Conservation (phyloP, 768 basidiomycete genomes). For the Pleurotus eryngii region DNA sequence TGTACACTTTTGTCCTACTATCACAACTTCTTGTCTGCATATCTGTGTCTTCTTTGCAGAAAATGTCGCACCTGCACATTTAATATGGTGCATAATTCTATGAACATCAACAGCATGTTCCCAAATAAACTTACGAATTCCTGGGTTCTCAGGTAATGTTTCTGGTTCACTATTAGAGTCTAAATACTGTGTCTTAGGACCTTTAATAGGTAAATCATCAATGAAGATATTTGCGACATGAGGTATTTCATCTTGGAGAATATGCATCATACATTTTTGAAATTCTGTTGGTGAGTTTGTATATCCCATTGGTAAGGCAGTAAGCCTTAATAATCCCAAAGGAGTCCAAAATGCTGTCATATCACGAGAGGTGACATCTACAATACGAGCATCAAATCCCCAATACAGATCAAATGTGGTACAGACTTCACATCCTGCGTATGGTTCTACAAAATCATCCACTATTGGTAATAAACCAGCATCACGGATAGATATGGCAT, state of each 20-base stretch:
- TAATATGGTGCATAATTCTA: conserved; percentile 26
- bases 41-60: conserved; percentile 29
- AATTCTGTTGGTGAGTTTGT: no score
- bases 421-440: no score
- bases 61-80: conserved; percentile 28
- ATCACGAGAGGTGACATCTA: background rate
- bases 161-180: background rate
- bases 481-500: conserved; percentile 10
- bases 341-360: conserved; percentile 10
- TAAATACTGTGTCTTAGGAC: no score
- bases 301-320: conserved; percentile 11
- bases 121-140: conserved; percentile 33
- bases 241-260: no score
- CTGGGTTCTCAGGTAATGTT: conserved; percentile 19
- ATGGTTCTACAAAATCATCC: background rate
- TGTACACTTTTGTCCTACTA: conserved; percentile 20
- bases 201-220: no score
- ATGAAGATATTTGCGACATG: no score
- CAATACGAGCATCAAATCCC: no score
- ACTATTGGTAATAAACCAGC: conserved; percentile 3
- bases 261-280: no score
- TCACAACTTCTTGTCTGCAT: conserved; percentile 14
- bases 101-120: conserved; percentile 32
- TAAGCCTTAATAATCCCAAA: conserved; percentile 2
- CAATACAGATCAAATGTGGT: no score